Evolutionary conservation across 495 filamentous ascomycete genomes (phyloP).

Genomic region (Penicillium tannophilum): DNA sequence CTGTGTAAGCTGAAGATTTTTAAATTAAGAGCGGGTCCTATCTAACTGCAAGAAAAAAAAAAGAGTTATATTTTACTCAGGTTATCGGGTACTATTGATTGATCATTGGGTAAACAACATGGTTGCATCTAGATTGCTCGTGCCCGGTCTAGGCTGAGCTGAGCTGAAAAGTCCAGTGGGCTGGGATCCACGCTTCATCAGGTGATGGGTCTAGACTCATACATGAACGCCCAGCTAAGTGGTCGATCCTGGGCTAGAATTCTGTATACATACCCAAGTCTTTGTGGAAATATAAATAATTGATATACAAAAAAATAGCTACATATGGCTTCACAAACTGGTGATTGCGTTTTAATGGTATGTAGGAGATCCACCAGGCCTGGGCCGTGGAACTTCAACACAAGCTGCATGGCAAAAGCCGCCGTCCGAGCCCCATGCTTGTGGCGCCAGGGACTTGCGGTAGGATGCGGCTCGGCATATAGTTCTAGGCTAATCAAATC

Average conservation of each 20-base stretch:
- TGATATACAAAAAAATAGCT: too few relatives aligned
- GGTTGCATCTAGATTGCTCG: slow-evolving; percentile 7
- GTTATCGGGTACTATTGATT: not conserved
- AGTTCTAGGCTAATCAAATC: not conserved
- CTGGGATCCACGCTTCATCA: slow-evolving; percentile 11
- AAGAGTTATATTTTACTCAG: not conserved
- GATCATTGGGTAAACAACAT: slow-evolving; percentile 1
- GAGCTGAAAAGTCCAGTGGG: slow-evolving; percentile 13
- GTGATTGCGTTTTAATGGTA: not conserved
- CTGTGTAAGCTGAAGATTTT: not conserved
- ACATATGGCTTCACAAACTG: too few relatives aligned
- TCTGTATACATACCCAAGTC: not conserved
- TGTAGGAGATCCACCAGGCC: not conserved
- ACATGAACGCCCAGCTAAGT: not conserved
- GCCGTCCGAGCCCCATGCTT: slow-evolving; percentile 16
- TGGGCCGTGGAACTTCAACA: slow-evolving; percentile 4
- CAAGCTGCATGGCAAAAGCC: slow-evolving; percentile 24
- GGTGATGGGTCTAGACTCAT: slow-evolving; percentile 21
- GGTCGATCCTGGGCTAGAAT: not conserved
- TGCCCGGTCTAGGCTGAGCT: not conserved
- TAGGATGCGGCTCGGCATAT: slow-evolving; percentile 17
- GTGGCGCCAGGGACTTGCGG: slow-evolving; percentile 17
- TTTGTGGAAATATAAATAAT: not conserved
- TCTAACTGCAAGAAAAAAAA: too few relatives aligned
- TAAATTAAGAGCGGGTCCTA: too few relatives aligned